These are phyloP conservation scores for Candida xyloterini DNA, from an alignment of 805 yeast species.

Conservation along the genomic window DNA sequence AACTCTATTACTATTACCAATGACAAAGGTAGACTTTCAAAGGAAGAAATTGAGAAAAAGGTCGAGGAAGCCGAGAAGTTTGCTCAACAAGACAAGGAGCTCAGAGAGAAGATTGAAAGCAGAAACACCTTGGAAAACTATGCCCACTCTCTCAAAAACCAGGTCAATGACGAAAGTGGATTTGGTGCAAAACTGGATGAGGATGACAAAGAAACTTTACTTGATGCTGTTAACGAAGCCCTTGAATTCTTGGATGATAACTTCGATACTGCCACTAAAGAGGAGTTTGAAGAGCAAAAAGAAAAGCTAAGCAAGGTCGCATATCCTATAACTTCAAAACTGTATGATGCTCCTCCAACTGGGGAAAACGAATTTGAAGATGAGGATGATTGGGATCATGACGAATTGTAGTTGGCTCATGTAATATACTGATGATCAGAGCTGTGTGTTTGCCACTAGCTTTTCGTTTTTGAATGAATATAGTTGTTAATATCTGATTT, in stretches of 20 bases:
- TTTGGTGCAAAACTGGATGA: conserved; percentile 79
- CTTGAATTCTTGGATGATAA: conserved; percentile 68
- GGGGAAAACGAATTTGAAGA: conserved; percentile 49
- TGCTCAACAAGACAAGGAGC: conserved; percentile 85
- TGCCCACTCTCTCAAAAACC: conserved; percentile 77
- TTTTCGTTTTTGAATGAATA: neutral
- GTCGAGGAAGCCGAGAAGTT: conserved; percentile 95
- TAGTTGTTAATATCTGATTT: neutral
- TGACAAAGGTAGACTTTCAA: conserved; percentile 90
- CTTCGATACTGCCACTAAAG: conserved; percentile 77
- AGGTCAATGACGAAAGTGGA: conserved; percentile 47
- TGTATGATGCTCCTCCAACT: conserved; percentile 52
- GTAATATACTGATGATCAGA: neutral
- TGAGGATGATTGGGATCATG: conserved; percentile 61
- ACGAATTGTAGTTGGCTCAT: conserved; percentile 48
- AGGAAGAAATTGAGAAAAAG: conserved; percentile 96
- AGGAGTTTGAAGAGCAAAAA: conserved; percentile 91
- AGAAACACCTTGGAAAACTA: conserved; percentile 87
- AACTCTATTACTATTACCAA: conserved; percentile 89
- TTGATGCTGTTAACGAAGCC: conserved; percentile 84
- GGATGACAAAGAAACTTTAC: conserved; percentile 85
- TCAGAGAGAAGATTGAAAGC: conserved; percentile 82
- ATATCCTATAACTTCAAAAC: conserved; percentile 87
- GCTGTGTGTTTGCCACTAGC: neutral
- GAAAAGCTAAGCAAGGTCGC: conserved; percentile 78